Evolutionary conservation across 257 asterid genomes (phyloP).

Genomic region (Leptodermis oblonga): DNA sequence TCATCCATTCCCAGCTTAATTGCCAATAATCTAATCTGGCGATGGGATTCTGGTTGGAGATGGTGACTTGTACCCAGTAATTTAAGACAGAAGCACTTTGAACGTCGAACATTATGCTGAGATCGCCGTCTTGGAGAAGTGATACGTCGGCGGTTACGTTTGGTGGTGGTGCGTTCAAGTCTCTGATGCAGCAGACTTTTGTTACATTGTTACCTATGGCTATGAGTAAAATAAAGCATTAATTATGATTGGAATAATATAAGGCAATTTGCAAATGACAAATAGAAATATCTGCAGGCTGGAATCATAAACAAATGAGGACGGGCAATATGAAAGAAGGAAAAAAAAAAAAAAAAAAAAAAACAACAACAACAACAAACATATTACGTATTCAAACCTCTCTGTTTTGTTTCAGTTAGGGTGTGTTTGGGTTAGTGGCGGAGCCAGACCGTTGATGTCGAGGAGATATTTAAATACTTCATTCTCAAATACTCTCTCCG

Average conservation of each 20-base stretch:
- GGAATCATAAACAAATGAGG: background rate
- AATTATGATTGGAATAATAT: background rate
- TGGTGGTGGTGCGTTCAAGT: constrained; percentile 22
- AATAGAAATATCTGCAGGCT: background rate
- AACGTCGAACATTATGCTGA: constrained; percentile 59
- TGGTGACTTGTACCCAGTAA: constrained; percentile 58
- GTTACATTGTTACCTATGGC: constrained; percentile 20
- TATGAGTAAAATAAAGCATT: background rate
- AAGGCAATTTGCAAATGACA: background rate
- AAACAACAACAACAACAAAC: background rate
- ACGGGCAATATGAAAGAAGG: too few species aligned
- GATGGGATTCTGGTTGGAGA: constrained; percentile 47
- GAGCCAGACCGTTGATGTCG: too few species aligned
- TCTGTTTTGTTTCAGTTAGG: background rate
- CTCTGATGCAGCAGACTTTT: constrained; percentile 42
- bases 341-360: too few species aligned
- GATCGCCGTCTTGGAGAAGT: constrained; percentile 46
- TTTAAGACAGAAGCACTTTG: constrained; percentile 31
- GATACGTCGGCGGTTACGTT: constrained; percentile 17
- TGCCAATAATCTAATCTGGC: constrained; percentile 56
- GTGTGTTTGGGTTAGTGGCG: too few species aligned
- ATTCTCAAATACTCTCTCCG: too few species aligned
- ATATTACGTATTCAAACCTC: background rate
- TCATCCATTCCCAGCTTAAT: constrained; percentile 67
- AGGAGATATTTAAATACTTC: too few species aligned